These are phyloP conservation scores for Pseudogymnoascus sp. DNA, from an alignment of 2,329 filamentous ascomycete genomes.

Conservation along the genomic window DNA sequence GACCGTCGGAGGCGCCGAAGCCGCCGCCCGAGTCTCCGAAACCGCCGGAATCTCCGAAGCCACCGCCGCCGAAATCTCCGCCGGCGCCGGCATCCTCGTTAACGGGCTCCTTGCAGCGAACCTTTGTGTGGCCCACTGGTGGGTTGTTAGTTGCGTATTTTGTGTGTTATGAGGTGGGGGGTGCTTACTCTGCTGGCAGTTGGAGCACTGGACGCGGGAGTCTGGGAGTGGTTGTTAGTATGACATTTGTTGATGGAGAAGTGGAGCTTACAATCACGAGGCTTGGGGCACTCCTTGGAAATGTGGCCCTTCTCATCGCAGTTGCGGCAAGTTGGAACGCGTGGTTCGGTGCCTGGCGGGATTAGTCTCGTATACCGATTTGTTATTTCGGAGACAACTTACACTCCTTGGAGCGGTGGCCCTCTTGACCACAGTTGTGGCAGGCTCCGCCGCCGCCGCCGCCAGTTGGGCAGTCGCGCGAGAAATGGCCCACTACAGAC, in stretches of 20 bases:
- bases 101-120: conserved; percentile 33
- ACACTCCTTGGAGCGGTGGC: conserved; percentile 49
- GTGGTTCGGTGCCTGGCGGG: conserved; percentile 31
- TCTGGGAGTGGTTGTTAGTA: conserved; percentile 29
- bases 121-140: conserved; percentile 33
- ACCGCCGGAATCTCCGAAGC: conserved; percentile 12
- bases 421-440: conserved; percentile 49
- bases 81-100: conserved; percentile 22
- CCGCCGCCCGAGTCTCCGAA: neutral
- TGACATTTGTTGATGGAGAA: neutral
- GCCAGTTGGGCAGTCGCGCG: conserved; percentile 56
- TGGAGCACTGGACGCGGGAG: conserved; percentile 49
- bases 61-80: conserved; percentile 21
- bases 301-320: conserved; percentile 58
- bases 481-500: conserved; percentile 50
- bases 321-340: conserved; percentile 49
- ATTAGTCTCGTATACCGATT: neutral
- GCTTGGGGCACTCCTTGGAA: conserved; percentile 51
- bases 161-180: neutral
- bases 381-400: neutral
- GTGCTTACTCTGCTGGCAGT: conserved; percentile 41
- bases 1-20: neutral
- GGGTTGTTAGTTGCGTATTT: conserved; percentile 15
- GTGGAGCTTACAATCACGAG: conserved; percentile 40
- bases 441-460: conserved; percentile 46